Conservation (phyloP, 768 basidiomycete species). For the Tricholoma sp. region DNA sequence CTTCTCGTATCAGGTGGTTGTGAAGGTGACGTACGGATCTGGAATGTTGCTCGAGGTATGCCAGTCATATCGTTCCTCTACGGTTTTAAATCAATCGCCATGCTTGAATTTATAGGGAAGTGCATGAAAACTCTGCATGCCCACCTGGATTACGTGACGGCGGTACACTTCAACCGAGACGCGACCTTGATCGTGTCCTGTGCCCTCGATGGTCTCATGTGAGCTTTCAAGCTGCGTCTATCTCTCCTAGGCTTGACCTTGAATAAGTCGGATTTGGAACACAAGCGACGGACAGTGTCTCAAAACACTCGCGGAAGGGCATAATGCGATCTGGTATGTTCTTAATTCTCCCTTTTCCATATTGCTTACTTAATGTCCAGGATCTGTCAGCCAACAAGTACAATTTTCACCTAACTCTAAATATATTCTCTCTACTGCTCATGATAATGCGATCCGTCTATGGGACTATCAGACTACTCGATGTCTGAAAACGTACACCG, state of each 20-base stretch:
- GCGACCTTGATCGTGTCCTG: constrained; percentile 90
- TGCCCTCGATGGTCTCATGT: constrained; percentile 93
- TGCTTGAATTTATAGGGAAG: constrained; percentile 50
- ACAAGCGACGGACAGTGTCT: constrained; percentile 89
- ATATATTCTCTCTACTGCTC: constrained; percentile 89
- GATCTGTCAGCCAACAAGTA: constrained; percentile 66
- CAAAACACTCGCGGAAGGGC: constrained; percentile 90
- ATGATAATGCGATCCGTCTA: constrained; percentile 88
- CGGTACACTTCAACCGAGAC: constrained; percentile 91
- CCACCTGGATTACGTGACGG: constrained; percentile 92
- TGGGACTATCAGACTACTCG: constrained; percentile 94
- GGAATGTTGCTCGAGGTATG: constrained; percentile 80
- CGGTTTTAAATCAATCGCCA: neutral
- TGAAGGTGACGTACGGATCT: constrained; percentile 89
- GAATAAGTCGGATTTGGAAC: constrained; percentile 88
- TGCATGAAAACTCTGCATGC: constrained; percentile 85
- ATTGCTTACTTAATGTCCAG: neutral
- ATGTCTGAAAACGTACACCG: constrained; percentile 85
- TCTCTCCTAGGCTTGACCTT: constrained; percentile 1
- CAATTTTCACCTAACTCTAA: constrained; percentile 95
- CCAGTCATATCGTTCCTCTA: constrained; percentile 8
- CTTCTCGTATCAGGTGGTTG: constrained; percentile 89
- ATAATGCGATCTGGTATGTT: constrained; percentile 73
- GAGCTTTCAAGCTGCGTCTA: constrained; percentile 22
- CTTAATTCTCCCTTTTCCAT: neutral